These are phyloP conservation scores for Fagus crenata DNA, from an alignment of 306 rosid species.

Conservation along the genomic window DNA sequence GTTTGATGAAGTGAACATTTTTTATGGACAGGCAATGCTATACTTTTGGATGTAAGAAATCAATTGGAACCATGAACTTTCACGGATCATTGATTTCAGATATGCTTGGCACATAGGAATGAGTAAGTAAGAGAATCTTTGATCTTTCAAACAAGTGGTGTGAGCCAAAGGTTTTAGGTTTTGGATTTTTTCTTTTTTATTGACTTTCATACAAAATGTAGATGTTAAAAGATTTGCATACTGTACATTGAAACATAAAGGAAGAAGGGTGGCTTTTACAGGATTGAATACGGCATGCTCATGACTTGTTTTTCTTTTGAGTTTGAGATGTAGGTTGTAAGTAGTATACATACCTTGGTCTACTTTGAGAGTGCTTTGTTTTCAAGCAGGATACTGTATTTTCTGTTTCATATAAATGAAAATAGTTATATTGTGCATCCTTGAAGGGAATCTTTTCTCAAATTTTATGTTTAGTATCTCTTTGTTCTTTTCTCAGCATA, in stretches of 20 bases:
- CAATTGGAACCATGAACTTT: conserved; percentile 25
- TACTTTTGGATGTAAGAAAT: conserved; percentile 75
- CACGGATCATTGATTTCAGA: conserved; percentile 28
- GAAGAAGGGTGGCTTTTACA: conserved; percentile 19
- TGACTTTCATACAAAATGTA: conserved; percentile 26
- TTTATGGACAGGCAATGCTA: conserved; percentile 84
- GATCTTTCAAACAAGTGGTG: conserved; percentile 22
- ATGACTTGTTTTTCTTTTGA: background rate
- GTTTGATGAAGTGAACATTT: conserved; percentile 18
- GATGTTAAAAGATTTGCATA: conserved; percentile 29
- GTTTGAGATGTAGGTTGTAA: conserved; percentile 28
- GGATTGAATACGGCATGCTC: conserved; percentile 22
- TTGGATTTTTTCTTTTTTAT: conserved; percentile 28
- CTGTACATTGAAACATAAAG: conserved; percentile 31
- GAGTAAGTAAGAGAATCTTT: conserved; percentile 3
- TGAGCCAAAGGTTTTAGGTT: conserved; percentile 28
- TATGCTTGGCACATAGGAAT: conserved; percentile 29
- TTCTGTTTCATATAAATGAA: background rate
- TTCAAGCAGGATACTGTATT: background rate
- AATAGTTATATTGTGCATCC: background rate
- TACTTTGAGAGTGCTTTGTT: conserved; percentile 22
- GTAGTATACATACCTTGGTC: conserved; percentile 22
- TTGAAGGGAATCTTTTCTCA: background rate
- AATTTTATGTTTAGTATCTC: background rate
- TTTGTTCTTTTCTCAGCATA: background rate